Percentiles rank a stretch among this genome's conserved stretches.
These are phyloP conservation scores for Phlegmacium glaucopus DNA, from an alignment of 768 basidiomycete genomes.

Conservation along the genomic window DNA sequence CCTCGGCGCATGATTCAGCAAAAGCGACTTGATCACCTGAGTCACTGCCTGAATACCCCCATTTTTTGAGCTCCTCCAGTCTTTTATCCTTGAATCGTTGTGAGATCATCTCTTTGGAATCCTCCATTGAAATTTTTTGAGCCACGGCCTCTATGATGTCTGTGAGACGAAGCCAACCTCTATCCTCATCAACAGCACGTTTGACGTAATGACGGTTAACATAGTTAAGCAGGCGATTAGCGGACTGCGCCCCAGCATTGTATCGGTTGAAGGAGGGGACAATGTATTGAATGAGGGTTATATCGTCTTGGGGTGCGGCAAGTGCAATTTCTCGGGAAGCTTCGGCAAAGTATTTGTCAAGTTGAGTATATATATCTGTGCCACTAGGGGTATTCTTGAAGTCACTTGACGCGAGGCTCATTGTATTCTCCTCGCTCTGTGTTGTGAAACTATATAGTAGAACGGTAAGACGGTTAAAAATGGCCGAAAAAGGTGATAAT, in stretches of 20 bases:
- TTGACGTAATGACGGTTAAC: slow-evolving; percentile 77
- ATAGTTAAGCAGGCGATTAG: slow-evolving; percentile 74
- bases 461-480: slow-evolving; percentile 11
- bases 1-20: slow-evolving; percentile 72
- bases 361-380: slow-evolving; percentile 67
- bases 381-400: slow-evolving; percentile 35
- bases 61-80: slow-evolving; percentile 62
- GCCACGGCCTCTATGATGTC: slow-evolving; percentile 64
- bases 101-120: slow-evolving; percentile 59
- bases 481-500: slow-evolving; percentile 12
- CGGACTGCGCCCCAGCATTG: slow-evolving; percentile 60
- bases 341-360: slow-evolving; percentile 69
- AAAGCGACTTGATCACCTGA: slow-evolving; percentile 43
- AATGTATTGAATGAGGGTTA: slow-evolving; percentile 64
- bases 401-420: slow-evolving; percentile 6
- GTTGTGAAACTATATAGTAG: slow-evolving; percentile 42
- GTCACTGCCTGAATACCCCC: slow-evolving; percentile 61
- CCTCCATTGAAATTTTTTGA: slow-evolving; percentile 44
- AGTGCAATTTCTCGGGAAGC: slow-evolving; percentile 58
- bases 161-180: slow-evolving; percentile 68
- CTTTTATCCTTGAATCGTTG: slow-evolving; percentile 56
- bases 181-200: slow-evolving; percentile 74
- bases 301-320: slow-evolving; percentile 63
- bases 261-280: slow-evolving; percentile 71
- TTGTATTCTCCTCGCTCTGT: slow-evolving; percentile 45